Evolutionary conservation across 768 basidiomycete genomes (phyloP).

Genomic region (Psilocybe tampanensis): DNA sequence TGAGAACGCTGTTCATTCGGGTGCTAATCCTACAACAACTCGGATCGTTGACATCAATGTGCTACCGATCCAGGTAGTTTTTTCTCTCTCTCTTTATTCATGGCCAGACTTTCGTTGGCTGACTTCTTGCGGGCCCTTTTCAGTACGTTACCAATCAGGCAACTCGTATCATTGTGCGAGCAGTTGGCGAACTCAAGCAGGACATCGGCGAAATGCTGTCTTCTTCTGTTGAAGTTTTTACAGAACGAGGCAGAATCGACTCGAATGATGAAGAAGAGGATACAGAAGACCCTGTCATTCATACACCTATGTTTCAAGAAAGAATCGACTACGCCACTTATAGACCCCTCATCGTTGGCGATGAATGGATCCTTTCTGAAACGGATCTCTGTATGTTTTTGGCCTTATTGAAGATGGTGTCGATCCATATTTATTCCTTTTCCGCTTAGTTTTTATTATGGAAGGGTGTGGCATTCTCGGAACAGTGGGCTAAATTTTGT

Average conservation of each 20-base stretch:
- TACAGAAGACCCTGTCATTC: constrained; percentile 8
- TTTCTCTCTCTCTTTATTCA: too few relatives aligned
- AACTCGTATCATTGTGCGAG: constrained; percentile 57
- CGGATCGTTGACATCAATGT: constrained; percentile 57
- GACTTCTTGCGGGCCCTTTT: too few relatives aligned
- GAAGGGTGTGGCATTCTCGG: constrained; percentile 67
- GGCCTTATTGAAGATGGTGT: neutral
- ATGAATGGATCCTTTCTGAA: constrained; percentile 49
- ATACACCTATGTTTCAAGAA: constrained; percentile 17
- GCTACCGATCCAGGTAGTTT: constrained; percentile 50
- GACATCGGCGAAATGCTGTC: neutral
- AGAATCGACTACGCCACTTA: constrained; percentile 35
- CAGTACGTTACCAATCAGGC: constrained; percentile 55
- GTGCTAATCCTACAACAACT: constrained; percentile 44
- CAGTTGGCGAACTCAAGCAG: constrained; percentile 51
- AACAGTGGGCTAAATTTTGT: constrained; percentile 26
- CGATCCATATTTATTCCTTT: neutral
- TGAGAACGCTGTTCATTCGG: constrained; percentile 44
- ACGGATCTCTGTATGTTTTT: constrained; percentile 38
- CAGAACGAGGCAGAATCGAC: too few relatives aligned
- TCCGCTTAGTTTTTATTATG: constrained; percentile 53
- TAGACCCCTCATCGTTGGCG: constrained; percentile 33
- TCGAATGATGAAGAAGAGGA: constrained; percentile 16
- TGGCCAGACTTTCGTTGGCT: too few relatives aligned
- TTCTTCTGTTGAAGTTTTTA: neutral